Evolutionary conservation across 2,329 filamentous ascomycete genomes (phyloP), one percentile per base, ranked within the genome.

Genomic region (Penicillium oxalicum): DNA sequence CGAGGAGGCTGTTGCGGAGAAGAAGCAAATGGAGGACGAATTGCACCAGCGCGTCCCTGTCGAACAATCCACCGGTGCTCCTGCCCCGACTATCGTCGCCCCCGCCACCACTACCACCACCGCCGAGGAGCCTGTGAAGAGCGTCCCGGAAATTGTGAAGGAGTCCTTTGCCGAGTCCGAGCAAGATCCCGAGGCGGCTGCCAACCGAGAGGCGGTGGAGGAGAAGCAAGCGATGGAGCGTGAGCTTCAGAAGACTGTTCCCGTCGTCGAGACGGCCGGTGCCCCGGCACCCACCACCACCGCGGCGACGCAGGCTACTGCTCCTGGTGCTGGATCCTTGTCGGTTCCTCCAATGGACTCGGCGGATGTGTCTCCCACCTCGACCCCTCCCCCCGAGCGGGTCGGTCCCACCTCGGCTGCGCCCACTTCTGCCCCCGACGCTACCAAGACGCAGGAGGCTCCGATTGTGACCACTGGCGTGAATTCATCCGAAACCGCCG

Each of bases 201-300:
- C 80, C 47, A 85, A 83, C 67, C 74, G 81, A 2, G 76, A 77
- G 47, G 86, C 84, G 13, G 86, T 93, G 5, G 72, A 78, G 53
- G 87, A 91, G 59, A 93, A 93, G 79, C 81, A 80, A 66, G 77
- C 75, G 9, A 76, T 90, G 4, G 88, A 94, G 72, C 69, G 80
- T 26, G 86, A 95, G 71, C 76, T 94, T 5, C 74, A 90, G 43
- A 77, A 81, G 50, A 69, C 68, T 40, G 64, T 74, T 5, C 58
- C 58, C 0, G 51, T 62, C 6, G 59, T 63, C 12, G 63, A 72
- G 13, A 67, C 63, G 3, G 54, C 59, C 13, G 70, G 70, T 7
- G 51, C 63, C 27, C 70, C 70, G 1, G 69, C 68, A 4, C 72
- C 72, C 24, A 65, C 67, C 9, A 64, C 47, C 60, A 73, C 56